phyloP scores from a whole-genome alignment of 208 protist genomes.

The Endotrypanum monterogeii region DNA sequence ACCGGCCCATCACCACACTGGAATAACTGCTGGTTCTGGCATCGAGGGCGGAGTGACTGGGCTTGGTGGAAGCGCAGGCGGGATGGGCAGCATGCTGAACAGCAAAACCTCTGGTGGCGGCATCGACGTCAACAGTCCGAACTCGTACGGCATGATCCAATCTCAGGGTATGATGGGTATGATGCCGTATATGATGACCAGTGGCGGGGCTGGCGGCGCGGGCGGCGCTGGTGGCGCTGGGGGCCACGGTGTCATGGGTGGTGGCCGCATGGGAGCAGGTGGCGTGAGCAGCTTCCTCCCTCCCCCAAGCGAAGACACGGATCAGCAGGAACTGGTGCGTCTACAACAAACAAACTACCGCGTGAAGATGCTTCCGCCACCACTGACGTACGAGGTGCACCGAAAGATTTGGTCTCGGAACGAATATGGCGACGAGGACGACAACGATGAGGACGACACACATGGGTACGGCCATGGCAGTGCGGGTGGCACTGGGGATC shows the following conservation, averaged over 20 bases:
- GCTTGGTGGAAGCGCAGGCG: constrained; percentile 1
- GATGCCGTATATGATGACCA: constrained; percentile 24
- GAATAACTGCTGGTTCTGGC: constrained; percentile 6
- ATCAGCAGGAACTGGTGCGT: constrained; percentile 37
- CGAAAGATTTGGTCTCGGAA: constrained; percentile 43
- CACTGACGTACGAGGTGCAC: constrained; percentile 46
- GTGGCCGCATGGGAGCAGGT: constrained; percentile 1
- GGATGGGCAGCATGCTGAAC: constrained; percentile 11
- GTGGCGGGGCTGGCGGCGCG: constrained; percentile 4
- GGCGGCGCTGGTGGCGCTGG: constrained; percentile 1
- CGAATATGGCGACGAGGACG: constrained; percentile 38
- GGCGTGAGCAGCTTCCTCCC: constrained; percentile 32
- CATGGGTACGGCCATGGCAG: not conserved
- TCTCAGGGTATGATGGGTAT: constrained; percentile 21
- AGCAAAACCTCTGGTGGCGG: constrained; percentile 2
- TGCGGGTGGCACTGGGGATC: constrained; percentile 7
- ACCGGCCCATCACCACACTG: constrained; percentile 8
- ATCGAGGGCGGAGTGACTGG: constrained; percentile 14
- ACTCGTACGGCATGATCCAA: constrained; percentile 25
- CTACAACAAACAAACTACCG: constrained; percentile 45
- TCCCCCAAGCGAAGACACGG: constrained; percentile 31
- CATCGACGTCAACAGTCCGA: constrained; percentile 22
- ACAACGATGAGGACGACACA: constrained; percentile 14
- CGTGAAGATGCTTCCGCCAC: constrained; percentile 52
- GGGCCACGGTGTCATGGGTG: constrained; percentile 9